A percentile compares a stretch with the other conserved stretches of the same genome.
Conservation (phyloP, 2,329 filamentous ascomycete genomes). For the Colletotrichum shisoi region DNA sequence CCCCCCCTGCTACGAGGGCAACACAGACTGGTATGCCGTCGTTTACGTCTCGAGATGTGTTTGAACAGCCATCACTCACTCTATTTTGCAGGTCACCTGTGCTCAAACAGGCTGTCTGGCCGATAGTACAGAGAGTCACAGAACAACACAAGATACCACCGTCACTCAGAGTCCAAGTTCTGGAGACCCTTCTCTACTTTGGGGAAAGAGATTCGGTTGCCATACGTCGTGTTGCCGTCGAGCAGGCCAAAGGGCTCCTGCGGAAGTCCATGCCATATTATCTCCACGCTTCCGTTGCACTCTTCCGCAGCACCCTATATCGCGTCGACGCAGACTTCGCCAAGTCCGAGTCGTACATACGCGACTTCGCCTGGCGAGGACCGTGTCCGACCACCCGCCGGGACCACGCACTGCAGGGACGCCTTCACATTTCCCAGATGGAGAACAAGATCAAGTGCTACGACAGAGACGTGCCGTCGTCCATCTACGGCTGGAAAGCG, state of each 20-base stretch:
- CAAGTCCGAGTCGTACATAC: constrained; percentile 43
- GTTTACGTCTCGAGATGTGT: fast-evolving
- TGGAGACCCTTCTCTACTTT: constrained; percentile 47
- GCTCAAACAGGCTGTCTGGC: constrained; percentile 44
- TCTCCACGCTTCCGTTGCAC: constrained; percentile 45
- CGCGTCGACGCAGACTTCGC: constrained; percentile 44
- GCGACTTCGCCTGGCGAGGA: constrained; percentile 41
- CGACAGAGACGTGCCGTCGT: constrained; percentile 44
- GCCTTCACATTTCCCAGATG: constrained; percentile 48
- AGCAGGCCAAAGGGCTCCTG: constrained; percentile 42
- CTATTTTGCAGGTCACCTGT: constrained; percentile 40
- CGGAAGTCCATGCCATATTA: constrained; percentile 47
- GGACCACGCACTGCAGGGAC: constrained; percentile 46
- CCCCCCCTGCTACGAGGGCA: constrained; percentile 48
- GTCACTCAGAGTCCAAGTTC: constrained; percentile 38
- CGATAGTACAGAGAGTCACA: constrained; percentile 40
- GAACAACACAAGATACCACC: constrained; percentile 37
- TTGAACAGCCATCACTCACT: constrained; percentile 9
- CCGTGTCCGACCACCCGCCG: constrained; percentile 39
- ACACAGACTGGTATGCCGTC: constrained; percentile 44
- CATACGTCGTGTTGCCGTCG: constrained; percentile 42
- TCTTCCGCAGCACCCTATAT: constrained; percentile 47
- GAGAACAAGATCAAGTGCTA: constrained; percentile 49
- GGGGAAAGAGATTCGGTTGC: constrained; percentile 46
- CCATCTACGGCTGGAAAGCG: constrained; percentile 47